Conservation (phyloP, 2,329 filamentous ascomycete species). For the Hirsutella rhossiliensis region DNA sequence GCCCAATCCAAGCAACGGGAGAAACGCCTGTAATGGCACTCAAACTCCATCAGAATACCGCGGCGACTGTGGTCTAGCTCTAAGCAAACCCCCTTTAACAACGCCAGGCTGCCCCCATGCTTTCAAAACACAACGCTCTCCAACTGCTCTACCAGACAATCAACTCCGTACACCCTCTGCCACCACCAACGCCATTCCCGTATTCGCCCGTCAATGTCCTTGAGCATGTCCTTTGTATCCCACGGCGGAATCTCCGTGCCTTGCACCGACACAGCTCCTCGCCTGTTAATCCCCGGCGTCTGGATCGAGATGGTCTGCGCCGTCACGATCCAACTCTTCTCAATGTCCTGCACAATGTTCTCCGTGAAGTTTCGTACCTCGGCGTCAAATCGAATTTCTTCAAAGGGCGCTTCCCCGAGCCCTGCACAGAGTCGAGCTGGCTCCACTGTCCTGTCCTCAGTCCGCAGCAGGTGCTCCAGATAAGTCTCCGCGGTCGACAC, state of each 20-base stretch:
- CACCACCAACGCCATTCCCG: slow-evolving; percentile 23
- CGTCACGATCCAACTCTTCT: slow-evolving; percentile 28
- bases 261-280: slow-evolving; percentile 18
- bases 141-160: not conserved
- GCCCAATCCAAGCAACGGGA: no score
- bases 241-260: slow-evolving; percentile 20
- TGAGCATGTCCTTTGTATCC: slow-evolving; percentile 16
- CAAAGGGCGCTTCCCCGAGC: slow-evolving; percentile 3
- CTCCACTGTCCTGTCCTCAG: slow-evolving; percentile 7
- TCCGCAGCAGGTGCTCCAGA: slow-evolving; percentile 8
- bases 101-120: not conserved
- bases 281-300: slow-evolving; percentile 18
- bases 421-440: slow-evolving; percentile 11
- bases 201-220: slow-evolving; percentile 17
- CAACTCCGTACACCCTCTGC: slow-evolving; percentile 7
- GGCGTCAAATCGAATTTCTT: slow-evolving; percentile 7
- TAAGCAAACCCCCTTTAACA: no score
- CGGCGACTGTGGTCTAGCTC: no score
- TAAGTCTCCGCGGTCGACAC: slow-evolving; percentile 8
- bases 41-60: no score
- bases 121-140: slow-evolving; percentile 13
- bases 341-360: slow-evolving; percentile 31
- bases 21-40: no score
- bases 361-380: slow-evolving; percentile 27
- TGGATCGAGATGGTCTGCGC: slow-evolving; percentile 23